Evolutionary conservation across 2,329 filamentous ascomycete species (phyloP), one percentile per base, ranked within the genome.

Genomic region (Calycina herbarum): DNA sequence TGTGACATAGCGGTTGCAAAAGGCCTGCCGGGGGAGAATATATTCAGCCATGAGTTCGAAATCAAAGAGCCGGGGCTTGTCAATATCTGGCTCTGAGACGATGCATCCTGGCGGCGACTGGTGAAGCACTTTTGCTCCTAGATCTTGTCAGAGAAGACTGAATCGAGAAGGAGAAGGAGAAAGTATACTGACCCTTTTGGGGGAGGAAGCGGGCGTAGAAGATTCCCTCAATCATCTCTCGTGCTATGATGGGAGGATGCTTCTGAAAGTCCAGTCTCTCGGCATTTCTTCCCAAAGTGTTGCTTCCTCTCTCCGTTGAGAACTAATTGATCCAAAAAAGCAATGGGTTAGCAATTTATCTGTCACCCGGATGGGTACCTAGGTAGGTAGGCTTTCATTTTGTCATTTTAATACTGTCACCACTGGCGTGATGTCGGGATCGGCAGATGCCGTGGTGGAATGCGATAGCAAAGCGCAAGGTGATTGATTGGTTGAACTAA

Each of bases 21-120:
- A 95, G 73, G 94, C 91, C 78, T 97, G 93, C 63, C 92, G 90
- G 20, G 95, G 95, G 74, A 99, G 97, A 75, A 99, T 90, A 81
- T 96, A 97, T 76, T 94, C 90, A 17, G 92, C 91, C 71, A 98
- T 86, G 61, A 92, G 89, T 70, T 91, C 87, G 79, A 97, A 98
- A 78, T 93, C 88, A 75, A 97, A 86, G 68, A 97, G 86, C 2
- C 89, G 89, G 11, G 82, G 81, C 74, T 81, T 85, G 75, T 77
- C 77, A 68, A 73, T 79, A 77, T 40, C 82, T 76, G 66, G 81
- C 74, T 67, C 82, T 67, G 74, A 78, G 6, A 87, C 86, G 69
- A 89, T 86, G 76, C 85, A 88, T 66, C 86, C 86, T 29, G 85
- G 83, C 0, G 85, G 86, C 35, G 83, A 87, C 73, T 88, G 86